Conservation (phyloP, 345 rosid genomes). For the Anacardium occidentale region DNA sequence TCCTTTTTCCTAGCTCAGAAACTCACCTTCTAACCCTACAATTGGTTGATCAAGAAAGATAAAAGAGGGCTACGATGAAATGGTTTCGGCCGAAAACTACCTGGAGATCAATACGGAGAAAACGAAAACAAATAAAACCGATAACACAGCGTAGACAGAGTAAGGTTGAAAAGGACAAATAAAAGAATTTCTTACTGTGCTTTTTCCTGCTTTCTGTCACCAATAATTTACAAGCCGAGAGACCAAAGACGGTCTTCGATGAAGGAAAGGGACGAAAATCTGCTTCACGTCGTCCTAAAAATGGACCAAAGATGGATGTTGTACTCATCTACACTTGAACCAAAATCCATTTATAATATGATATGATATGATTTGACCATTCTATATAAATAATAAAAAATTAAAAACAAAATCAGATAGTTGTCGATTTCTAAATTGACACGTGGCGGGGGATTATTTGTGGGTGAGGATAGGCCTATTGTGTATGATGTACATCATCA, state of each 20-base stretch:
- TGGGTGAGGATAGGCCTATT: too few relatives aligned
- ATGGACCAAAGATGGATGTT: too few relatives aligned
- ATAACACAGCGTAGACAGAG: background rate
- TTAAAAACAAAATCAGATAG: too few relatives aligned
- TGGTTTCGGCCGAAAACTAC: conserved; percentile 23
- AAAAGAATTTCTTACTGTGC: conserved; percentile 7
- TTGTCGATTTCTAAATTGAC: too few relatives aligned
- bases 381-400: too few relatives aligned
- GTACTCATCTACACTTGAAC: too few relatives aligned
- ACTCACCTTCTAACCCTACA: background rate
- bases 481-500: too few relatives aligned
- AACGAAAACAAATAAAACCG: conserved; percentile 24
- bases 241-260: conserved; percentile 12
- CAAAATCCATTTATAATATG: too few relatives aligned
- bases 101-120: conserved; percentile 35
- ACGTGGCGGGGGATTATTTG: too few relatives aligned
- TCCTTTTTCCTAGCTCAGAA: conserved; percentile 1
- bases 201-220: background rate
- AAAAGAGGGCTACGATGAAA: conserved; percentile 13
- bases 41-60: conserved; percentile 11
- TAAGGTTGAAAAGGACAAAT: background rate
- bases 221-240: background rate
- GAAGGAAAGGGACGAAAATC: too few relatives aligned
- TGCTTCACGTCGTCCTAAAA: too few relatives aligned
- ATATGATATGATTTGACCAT: too few relatives aligned